Percentiles rank a stretch among this genome's conserved stretches.
Evolutionary conservation across 805 yeast species (phyloP).

Genomic region (Yarrowia keelungensis): DNA sequence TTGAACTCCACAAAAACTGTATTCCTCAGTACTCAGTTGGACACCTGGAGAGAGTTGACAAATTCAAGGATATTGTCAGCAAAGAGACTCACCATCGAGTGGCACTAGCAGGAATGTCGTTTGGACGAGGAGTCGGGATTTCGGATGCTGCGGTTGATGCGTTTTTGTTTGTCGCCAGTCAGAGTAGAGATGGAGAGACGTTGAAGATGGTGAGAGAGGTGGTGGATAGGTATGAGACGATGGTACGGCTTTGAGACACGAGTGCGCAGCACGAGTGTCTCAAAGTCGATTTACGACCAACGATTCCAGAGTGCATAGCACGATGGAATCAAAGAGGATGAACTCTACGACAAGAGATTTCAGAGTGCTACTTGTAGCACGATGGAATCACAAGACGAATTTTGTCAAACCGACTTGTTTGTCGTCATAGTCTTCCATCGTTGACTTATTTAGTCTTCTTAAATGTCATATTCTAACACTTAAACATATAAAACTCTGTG

Average conservation of each 20-base stretch:
- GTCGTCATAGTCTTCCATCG: too few relatives aligned
- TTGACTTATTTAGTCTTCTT: too few relatives aligned
- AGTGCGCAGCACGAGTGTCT: neutral
- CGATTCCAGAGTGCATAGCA: neutral
- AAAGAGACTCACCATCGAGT: slow-evolving; percentile 54
- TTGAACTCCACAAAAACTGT: slow-evolving; percentile 60
- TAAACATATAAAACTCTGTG: too few relatives aligned
- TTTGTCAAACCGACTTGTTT: too few relatives aligned
- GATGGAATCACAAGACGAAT: too few relatives aligned
- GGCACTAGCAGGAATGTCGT: slow-evolving; percentile 78
- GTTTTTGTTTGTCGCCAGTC: slow-evolving; percentile 61
- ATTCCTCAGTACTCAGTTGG: slow-evolving; percentile 85
- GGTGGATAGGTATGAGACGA: slow-evolving; percentile 45
- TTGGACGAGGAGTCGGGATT: slow-evolving; percentile 83
- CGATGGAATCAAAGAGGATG: neutral
- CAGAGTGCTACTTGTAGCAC: too few relatives aligned
- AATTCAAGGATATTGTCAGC: slow-evolving; percentile 50
- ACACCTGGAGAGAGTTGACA: slow-evolving; percentile 56
- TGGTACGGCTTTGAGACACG: slow-evolving; percentile 43
- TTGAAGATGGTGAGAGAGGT: slow-evolving; percentile 47
- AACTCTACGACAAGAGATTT: too few relatives aligned
- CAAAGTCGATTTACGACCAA: too few relatives aligned
- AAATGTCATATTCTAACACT: too few relatives aligned
- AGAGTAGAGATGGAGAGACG: slow-evolving; percentile 48
- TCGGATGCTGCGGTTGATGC: slow-evolving; percentile 82